Evolutionary conservation across 2,329 filamentous ascomycete genomes (phyloP).

Genomic region (Epichloe baconii): DNA sequence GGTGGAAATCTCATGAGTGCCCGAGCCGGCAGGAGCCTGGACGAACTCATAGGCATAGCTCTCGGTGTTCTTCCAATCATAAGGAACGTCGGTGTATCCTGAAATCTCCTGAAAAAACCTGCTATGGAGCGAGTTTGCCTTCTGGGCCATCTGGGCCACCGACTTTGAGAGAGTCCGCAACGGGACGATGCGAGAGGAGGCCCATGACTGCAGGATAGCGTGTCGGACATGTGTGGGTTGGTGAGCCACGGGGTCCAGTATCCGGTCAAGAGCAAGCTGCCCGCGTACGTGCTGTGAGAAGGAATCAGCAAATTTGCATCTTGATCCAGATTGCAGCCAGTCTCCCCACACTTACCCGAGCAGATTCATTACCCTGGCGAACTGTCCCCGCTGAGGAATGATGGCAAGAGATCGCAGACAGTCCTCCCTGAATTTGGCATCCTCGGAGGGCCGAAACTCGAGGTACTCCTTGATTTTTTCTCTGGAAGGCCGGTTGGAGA

Average conservation of each 20-base stretch:
- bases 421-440: conserved; percentile 38
- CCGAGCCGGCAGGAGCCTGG: conserved; percentile 33
- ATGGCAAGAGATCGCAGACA: conserved; percentile 29
- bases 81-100: conserved; percentile 43
- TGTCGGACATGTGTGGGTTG: conserved; percentile 49
- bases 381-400: conserved; percentile 21
- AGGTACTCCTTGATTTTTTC: conserved; percentile 40
- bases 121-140: conserved; percentile 42
- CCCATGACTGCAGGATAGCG: conserved; percentile 50
- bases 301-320: not conserved
- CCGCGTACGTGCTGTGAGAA: conserved; percentile 40
- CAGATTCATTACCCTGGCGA: conserved; percentile 26
- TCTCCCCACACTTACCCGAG: conserved; percentile 29
- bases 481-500: conserved; percentile 26
- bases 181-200: conserved; percentile 38
- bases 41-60: conserved; percentile 47
- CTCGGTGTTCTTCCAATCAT: conserved; percentile 34
- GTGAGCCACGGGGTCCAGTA: conserved; percentile 45
- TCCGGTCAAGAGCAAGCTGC: conserved; percentile 55
- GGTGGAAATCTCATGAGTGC: conserved; percentile 50
- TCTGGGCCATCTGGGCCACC: conserved; percentile 39
- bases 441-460: conserved; percentile 34
- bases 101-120: conserved; percentile 40
- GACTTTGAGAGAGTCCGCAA: conserved; percentile 44
- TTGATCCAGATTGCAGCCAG: too few species aligned